phyloP scores from a whole-genome alignment of 2,329 filamentous ascomycete genomes.

The Westerdykella ornata region DNA sequence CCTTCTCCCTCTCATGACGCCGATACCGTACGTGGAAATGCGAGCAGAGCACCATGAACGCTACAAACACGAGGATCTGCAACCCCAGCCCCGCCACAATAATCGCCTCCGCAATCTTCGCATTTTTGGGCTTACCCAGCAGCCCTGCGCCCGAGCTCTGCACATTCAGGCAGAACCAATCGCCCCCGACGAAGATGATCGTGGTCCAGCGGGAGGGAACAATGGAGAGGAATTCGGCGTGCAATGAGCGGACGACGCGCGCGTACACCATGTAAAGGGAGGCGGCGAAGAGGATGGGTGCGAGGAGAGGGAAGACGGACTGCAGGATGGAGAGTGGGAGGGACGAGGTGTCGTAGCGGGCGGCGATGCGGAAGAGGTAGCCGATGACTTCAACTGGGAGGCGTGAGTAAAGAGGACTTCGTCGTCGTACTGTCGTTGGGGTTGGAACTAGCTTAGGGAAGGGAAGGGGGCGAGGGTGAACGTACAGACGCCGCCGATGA shows the following conservation, averaged over 20 bases:
- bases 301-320: conserved; percentile 36
- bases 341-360: conserved; percentile 16
- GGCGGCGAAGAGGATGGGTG: conserved; percentile 41
- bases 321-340: conserved; percentile 35
- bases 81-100: conserved; percentile 50
- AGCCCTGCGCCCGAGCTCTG: conserved; percentile 44
- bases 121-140: conserved; percentile 14
- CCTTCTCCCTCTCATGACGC: conserved; percentile 15
- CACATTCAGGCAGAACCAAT: conserved; percentile 46
- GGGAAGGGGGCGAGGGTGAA: conserved; percentile 7
- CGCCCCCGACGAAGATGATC: conserved; percentile 48
- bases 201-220: conserved; percentile 44
- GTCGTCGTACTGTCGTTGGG: conserved; percentile 7
- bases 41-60: conserved; percentile 46
- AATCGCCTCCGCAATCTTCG: conserved; percentile 38
- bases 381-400: conserved; percentile 31
- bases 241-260: conserved; percentile 31
- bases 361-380: conserved; percentile 16
- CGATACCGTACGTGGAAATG: conserved; percentile 44
- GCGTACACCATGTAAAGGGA: conserved; percentile 41
- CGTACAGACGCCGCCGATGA: conserved; percentile 45
- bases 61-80: conserved; percentile 53
- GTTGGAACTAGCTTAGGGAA: conserved; percentile 10
- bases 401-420: too few relatives aligned
- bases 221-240: conserved; percentile 36